phyloP scores from a whole-genome alignment of 345 rosid genomes.

The Toxicodendron radicans region DNA sequence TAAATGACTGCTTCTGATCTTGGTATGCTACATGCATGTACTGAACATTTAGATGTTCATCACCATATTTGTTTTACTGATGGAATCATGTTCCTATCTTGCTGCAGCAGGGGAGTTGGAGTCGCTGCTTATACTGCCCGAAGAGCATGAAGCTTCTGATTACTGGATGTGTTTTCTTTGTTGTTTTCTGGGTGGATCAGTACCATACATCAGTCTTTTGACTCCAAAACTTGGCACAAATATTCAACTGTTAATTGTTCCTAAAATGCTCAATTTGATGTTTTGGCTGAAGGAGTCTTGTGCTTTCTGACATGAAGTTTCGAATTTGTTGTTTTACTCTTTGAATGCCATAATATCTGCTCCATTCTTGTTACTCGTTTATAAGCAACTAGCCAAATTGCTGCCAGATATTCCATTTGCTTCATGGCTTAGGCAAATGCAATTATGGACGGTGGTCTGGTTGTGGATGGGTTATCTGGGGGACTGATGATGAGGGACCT shows the following conservation, averaged over 20 bases:
- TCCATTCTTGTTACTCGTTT: constrained; percentile 32
- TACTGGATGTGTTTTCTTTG: constrained; percentile 26
- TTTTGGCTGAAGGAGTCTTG: constrained; percentile 40
- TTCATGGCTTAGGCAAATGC: constrained; percentile 21
- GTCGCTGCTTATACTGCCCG: constrained; percentile 28
- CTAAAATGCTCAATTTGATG: constrained; percentile 42
- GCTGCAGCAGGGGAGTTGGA: constrained; percentile 32
- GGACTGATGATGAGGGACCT: constrained; percentile 28
- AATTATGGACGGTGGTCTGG: constrained; percentile 21
- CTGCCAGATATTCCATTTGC: constrained; percentile 8
- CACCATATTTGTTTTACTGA: constrained; percentile 14
- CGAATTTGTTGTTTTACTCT: constrained; percentile 41
- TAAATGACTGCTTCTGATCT: constrained; percentile 22
- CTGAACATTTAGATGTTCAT: constrained; percentile 5
- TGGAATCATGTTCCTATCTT: neutral
- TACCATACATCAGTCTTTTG: constrained; percentile 35
- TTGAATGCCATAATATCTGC: constrained; percentile 37
- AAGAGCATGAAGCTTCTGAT: constrained; percentile 29
- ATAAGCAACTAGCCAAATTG: constrained; percentile 24
- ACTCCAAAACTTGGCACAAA: constrained; percentile 42
- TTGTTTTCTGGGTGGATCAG: constrained; percentile 40
- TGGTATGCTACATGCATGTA: constrained; percentile 28
- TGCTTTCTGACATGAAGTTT: constrained; percentile 49
- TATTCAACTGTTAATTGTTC: constrained; percentile 40
- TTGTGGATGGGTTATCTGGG: constrained; percentile 36